phyloP scores from a whole-genome alignment of 441 rosid species.

The Croton laevigatus region DNA sequence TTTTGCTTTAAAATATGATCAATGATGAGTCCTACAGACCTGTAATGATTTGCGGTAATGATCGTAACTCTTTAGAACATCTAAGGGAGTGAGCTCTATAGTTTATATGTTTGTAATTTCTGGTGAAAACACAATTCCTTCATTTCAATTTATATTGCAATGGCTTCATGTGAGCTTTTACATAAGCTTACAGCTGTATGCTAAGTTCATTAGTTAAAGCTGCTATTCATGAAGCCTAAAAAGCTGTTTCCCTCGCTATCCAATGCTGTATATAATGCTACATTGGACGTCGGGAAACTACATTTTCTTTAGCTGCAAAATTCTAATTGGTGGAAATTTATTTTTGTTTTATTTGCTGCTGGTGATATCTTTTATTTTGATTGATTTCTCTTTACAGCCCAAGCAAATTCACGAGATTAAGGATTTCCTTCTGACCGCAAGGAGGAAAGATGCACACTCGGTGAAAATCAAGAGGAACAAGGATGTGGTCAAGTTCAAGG shows the following conservation, averaged over 20 bases:
- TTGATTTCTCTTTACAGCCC: constrained; percentile 42
- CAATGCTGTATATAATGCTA: constrained; percentile 7
- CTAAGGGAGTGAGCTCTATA: constrained; percentile 75
- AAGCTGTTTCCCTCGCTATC: constrained; percentile 20
- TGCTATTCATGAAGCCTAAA: constrained; percentile 7
- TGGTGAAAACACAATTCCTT: background rate
- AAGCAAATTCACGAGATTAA: constrained; percentile 87
- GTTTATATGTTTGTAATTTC: background rate
- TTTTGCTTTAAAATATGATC: constrained; percentile 16
- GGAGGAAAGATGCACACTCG: constrained; percentile 80
- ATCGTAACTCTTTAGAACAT: constrained; percentile 65
- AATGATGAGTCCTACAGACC: constrained; percentile 83
- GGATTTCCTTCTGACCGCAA: constrained; percentile 84
- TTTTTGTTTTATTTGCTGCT: too few relatives aligned
- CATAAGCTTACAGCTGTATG: background rate
- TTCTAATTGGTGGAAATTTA: too few relatives aligned
- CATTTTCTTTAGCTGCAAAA: background rate
- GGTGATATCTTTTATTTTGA: too few relatives aligned
- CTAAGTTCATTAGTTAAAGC: constrained; percentile 14
- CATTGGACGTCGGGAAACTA: constrained; percentile 20
- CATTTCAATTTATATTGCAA: too few relatives aligned
- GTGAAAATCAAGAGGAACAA: constrained; percentile 83
- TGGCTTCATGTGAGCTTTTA: background rate
- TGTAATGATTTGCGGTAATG: constrained; percentile 84
- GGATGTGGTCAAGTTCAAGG: constrained; percentile 79